A percentile compares a stretch with the other conserved stretches of the same genome.
These are phyloP conservation scores for Odontarrhena argentea DNA, from an alignment of 345 rosid genomes.

Conservation along the genomic window DNA sequence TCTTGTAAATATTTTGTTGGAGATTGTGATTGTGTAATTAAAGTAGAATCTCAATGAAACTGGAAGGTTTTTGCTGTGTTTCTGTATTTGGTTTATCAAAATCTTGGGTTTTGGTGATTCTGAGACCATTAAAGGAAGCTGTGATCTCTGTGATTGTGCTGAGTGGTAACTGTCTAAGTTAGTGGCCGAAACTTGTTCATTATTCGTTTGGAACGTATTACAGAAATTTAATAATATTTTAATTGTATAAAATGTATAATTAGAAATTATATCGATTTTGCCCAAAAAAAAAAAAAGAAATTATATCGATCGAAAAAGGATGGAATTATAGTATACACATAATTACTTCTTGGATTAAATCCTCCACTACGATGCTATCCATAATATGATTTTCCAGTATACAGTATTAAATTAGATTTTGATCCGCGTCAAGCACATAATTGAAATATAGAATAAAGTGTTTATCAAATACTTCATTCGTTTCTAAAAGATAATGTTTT, in stretches of 20 bases:
- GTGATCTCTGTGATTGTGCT: constrained; percentile 19
- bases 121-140: constrained; percentile 17
- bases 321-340: too few species aligned
- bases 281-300: too few species aligned
- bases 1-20: not conserved
- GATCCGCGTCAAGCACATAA: too few species aligned
- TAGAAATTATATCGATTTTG: not conserved
- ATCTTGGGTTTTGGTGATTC: constrained; percentile 19
- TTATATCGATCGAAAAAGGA: too few species aligned
- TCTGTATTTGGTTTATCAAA: constrained; percentile 23
- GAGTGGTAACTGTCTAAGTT: constrained; percentile 28
- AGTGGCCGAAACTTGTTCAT: constrained; percentile 6
- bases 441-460: too few species aligned
- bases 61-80: constrained; percentile 33
- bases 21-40: constrained; percentile 19
- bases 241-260: not conserved
- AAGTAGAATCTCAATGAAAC: constrained; percentile 18
- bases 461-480: too few species aligned
- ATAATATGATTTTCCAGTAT: too few species aligned
- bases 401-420: too few species aligned
- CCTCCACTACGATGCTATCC: too few species aligned
- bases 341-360: too few species aligned
- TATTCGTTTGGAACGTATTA: constrained; percentile 2
- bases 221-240: not conserved
- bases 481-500: too few species aligned